Evolutionary conservation across 768 basidiomycete genomes (phyloP), one percentile per base, ranked within the genome.

Genomic region (Amanita polypyramis): DNA sequence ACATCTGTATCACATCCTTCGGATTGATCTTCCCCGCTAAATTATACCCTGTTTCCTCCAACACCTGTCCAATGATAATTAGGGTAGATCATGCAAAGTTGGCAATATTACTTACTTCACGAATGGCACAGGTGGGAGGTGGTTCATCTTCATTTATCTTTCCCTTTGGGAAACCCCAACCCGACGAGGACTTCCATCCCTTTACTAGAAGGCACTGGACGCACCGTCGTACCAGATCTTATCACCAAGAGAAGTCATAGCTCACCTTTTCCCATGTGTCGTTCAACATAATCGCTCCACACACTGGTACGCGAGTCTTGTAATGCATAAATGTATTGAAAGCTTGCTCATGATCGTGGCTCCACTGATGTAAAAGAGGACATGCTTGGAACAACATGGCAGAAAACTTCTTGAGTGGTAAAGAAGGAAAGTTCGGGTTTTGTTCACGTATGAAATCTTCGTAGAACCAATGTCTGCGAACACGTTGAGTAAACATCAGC

Each of bases 81-180:
- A 56, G 56, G 33, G 27, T 19, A n/a, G 27, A 38, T 9, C 30
- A 36, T 21, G 8, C 20, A 20, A 19, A 17, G 17, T 41, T 35
- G 30, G 29, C n/a, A 19, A 46, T 45, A 50, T 6, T 8, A 58
- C 78, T 47, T 52, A 94, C 95, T 70, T 99, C 96, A 63, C 96
- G 81, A 46, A 88, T 74, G 2, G 95, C 96, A 65, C 96, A 99
- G 47, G 74, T 75, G 42, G 76, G 74, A 48, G 82, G 77, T 6
- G 84, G 79, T 62, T 99, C 96, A 51, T 86, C 78, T 62, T 94
- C 84, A 58, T 99, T 99, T 63, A 98, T 98, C 68, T 99, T 99
- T n/a, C 96, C 96, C 62, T 95, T 89, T 5, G 96, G 96, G 65
- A 98, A 99, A n/a, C 91, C 86, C 96, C 96, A 99, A 5, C 92